Evolutionary conservation across 768 basidiomycete genomes (phyloP), one percentile per base, ranked within the genome.

Genomic region (Lactarius sp.): DNA sequence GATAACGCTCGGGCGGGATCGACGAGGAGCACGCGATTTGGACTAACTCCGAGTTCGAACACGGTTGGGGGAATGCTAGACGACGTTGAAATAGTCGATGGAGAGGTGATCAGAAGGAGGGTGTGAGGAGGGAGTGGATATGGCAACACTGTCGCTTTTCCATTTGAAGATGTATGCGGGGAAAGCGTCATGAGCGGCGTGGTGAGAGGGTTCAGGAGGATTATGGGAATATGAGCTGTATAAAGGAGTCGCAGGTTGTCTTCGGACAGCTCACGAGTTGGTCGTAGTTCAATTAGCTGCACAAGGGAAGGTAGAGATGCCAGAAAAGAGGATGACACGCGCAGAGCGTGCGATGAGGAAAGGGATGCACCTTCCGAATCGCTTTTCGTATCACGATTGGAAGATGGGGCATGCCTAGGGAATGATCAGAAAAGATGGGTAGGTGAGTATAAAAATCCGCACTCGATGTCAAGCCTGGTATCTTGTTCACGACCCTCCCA

Each of bases 171-270:
- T 2, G 52, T 7, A 16, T 66, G 56, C 18, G 86, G 70, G 22
- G 76, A 39, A 33, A 59, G 57, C 20, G 55, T 70, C 1, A 78
- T 68, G 22, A 85, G 71, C 8, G 81, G 75, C 1, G 79, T 81
- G 22, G 81, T 79, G 44, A 85, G 61, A 6, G 88, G 85, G 63
- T 89, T 87, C 70, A 76, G 81, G 16, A 88, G 76, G 18, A 90
- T 66, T 65, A 92, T 72, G n/a, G 85, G 79, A 42, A 88, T 75
- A 68, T 90, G 87, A 8, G 85, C 84, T 65, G 70, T 62, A 63
- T 70, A 70, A 4, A 75, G 65, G 4, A 67, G 55, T 49, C 63
- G 65, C n/a, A 66, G 22, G 50, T 58, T 39, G 46, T 52, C 60
- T 33, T 56, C 31, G 52, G 56, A 60, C 10, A 69, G 52, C 18